phyloP scores from a whole-genome alignment of 805 yeast species.

The Yamadazyma phyllophila region DNA sequence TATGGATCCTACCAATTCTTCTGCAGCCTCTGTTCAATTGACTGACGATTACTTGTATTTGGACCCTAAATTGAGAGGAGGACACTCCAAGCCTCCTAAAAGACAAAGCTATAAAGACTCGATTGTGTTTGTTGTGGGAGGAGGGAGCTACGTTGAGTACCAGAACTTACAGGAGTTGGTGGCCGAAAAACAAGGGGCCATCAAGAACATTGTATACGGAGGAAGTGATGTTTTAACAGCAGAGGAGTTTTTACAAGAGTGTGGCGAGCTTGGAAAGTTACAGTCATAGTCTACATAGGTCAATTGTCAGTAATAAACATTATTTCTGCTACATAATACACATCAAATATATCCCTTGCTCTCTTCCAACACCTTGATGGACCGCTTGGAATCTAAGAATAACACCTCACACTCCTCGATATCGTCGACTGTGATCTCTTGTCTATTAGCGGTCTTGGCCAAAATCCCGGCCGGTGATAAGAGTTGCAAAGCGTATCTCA shows the following conservation, averaged over 20 bases:
- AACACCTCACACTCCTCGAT: slow-evolving; percentile 79
- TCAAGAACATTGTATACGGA: slow-evolving; percentile 75
- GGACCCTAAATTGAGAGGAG: slow-evolving; percentile 90
- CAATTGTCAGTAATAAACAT: background rate
- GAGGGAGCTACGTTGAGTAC: slow-evolving; percentile 93
- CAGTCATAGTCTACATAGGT: slow-evolving; percentile 18
- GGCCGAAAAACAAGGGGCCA: slow-evolving; percentile 24
- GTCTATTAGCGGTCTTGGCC: slow-evolving; percentile 69
- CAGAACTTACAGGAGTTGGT: slow-evolving; percentile 93
- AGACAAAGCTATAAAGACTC: slow-evolving; percentile 79
- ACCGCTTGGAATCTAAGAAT: slow-evolving; percentile 81
- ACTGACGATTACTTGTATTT: slow-evolving; percentile 89
- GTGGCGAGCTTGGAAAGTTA: slow-evolving; percentile 40
- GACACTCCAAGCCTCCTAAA: slow-evolving; percentile 84
- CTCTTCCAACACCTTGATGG: slow-evolving; percentile 64
- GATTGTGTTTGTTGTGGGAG: slow-evolving; percentile 91
- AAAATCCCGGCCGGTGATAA: slow-evolving; percentile 88
- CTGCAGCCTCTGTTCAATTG: slow-evolving; percentile 59
- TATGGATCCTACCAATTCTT: slow-evolving; percentile 74
- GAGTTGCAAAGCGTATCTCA: slow-evolving; percentile 89
- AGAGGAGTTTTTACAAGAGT: slow-evolving; percentile 63
- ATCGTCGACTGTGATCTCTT: slow-evolving; percentile 65
- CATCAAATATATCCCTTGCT: slow-evolving; percentile 36
- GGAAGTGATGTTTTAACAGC: slow-evolving; percentile 78
- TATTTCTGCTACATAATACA: background rate